Conservation (phyloP, 2,329 filamentous ascomycete species). For the Gnomoniopsis sp. region DNA sequence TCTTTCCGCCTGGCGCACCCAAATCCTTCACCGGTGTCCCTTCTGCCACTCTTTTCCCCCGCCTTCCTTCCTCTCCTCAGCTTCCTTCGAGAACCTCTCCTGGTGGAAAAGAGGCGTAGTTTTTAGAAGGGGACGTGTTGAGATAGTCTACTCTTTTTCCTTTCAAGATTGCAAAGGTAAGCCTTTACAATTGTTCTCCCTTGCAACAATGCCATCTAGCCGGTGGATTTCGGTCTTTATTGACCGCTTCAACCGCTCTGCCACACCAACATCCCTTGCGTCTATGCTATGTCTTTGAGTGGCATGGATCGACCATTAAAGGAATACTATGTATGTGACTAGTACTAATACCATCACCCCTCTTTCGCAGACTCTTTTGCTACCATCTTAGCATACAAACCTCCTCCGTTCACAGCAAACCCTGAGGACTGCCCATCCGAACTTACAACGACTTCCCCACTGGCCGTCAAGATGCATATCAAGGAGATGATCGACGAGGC, state of each 20-base stretch:
- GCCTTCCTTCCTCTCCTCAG: neutral
- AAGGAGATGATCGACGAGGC: slow-evolving; percentile 82
- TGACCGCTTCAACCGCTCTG: too few relatives aligned
- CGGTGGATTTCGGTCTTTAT: neutral
- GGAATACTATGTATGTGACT: too few relatives aligned
- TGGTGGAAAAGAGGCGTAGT: neutral
- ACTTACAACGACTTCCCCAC: neutral
- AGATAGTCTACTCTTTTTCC: neutral
- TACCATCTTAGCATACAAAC: too few relatives aligned
- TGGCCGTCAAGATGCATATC: slow-evolving; percentile 76
- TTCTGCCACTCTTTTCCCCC: neutral
- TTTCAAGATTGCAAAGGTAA: neutral
- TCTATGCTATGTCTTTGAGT: too few relatives aligned
- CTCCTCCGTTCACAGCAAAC: neutral
- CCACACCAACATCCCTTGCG: too few relatives aligned
- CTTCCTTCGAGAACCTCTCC: neutral
- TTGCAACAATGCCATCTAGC: neutral
- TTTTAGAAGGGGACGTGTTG: neutral
- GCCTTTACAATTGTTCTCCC: neutral
- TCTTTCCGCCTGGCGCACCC: too few relatives aligned
- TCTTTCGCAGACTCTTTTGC: too few relatives aligned
- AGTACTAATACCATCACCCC: too few relatives aligned
- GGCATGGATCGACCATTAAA: too few relatives aligned
- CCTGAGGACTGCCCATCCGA: neutral
- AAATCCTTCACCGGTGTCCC: neutral